These are phyloP conservation scores for Miscanthus lutarioriparius DNA, from an alignment of 176 grass and related monocot genomes.

Conservation along the genomic window DNA sequence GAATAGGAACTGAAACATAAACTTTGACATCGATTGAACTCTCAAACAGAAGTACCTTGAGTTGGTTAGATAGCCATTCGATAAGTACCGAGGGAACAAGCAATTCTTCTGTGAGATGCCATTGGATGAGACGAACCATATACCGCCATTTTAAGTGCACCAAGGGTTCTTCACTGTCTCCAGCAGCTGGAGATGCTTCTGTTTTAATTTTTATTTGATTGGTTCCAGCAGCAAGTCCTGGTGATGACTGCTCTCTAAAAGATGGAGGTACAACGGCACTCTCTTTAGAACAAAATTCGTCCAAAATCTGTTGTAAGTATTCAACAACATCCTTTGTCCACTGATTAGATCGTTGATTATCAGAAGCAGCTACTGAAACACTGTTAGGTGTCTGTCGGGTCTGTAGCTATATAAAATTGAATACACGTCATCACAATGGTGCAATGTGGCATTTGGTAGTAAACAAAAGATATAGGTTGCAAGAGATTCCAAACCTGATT, in stretches of 20 bases:
- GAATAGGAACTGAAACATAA: constrained; percentile 35
- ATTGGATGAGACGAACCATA: constrained; percentile 85
- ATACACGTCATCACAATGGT: constrained; percentile 29
- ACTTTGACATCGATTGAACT: not conserved
- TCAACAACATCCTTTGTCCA: constrained; percentile 94
- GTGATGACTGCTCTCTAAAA: constrained; percentile 71
- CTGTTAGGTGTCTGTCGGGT: constrained; percentile 53
- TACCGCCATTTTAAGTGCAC: constrained; percentile 91
- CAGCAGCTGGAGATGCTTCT: constrained; percentile 51
- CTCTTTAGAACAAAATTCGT: constrained; percentile 91
- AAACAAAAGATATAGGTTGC: constrained; percentile 22
- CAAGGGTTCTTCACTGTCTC: constrained; percentile 62
- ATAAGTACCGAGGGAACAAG: constrained; percentile 75
- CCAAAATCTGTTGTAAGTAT: constrained; percentile 88
- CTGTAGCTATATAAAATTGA: constrained; percentile 57
- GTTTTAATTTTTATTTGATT: constrained; percentile 62
- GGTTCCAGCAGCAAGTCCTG: constrained; percentile 48
- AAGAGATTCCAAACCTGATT: constrained; percentile 78
- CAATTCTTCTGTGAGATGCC: constrained; percentile 91
- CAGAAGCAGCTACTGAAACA: constrained; percentile 62
- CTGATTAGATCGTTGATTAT: constrained; percentile 83
- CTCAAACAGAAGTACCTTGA: constrained; percentile 59
- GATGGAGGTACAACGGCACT: constrained; percentile 41
- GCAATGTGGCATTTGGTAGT: constrained; percentile 2
- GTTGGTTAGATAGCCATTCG: constrained; percentile 73